Base-by-base conservation (phyloP, 2,329 filamentous ascomycete genomes). In the Colletotrichum scovillei region DNA sequence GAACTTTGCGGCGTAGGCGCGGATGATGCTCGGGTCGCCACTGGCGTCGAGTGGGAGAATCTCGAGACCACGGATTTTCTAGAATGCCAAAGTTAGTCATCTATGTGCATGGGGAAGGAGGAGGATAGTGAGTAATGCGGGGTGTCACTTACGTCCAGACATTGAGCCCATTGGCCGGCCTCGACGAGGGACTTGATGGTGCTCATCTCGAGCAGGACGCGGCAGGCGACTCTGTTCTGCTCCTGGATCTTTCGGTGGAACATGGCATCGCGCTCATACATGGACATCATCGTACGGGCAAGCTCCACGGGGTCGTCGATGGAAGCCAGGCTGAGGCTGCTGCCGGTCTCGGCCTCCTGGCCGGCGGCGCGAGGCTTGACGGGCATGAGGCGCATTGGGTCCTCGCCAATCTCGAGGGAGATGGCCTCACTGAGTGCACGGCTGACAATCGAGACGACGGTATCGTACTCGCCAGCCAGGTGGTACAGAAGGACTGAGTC, bases 401-500 rank as follows among this genome's bases (percentile, higher is more conserved):
- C 92, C 77, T 97, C 93, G 66, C 95, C 95, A 77, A 98, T 89
- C 78, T 97, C 95, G 12, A 96, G 89, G 14, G 94, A 93, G 73
- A 98, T 92, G 57, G 95, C 94, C 82, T 98, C 95, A 69, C 95
- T 97, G 46, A 99, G 88, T 4, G 95, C 93, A 52, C 95, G 93
- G 83, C 95, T 98, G 79, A 98, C 91, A 76, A 98, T 96, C 30
- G 90, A 87, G 56, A 98, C 91, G n/a, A 98, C 97, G 67, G 92
- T 95, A 81, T 99, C 95, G 81, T 97, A 98, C 81, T 99, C 95
- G 79, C 95, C 94, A 0, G 97, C 96, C 56, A 99, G 88, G 82
- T 99, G 96, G 82, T 97, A 98, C 64, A 99, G 88, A 63, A 99
- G 88, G 16, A 98, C 96, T 2, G 97, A 95, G 82, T 99, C 97